Evolutionary conservation across 208 protist genomes (phyloP).

Genomic region (Phytomonas serpens): DNA sequence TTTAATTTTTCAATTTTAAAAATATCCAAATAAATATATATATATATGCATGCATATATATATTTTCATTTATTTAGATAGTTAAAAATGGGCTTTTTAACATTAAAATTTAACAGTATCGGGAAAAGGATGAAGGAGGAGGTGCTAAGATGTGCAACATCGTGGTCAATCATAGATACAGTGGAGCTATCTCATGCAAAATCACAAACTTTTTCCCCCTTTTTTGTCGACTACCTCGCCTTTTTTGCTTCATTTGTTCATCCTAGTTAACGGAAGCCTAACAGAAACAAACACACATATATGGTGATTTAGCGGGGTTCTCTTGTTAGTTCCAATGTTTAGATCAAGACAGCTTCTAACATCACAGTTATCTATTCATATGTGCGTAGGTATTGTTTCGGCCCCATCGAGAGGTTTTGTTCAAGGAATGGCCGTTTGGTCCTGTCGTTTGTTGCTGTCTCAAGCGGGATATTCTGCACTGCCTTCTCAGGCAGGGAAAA

Average conservation of each 20-base stretch:
- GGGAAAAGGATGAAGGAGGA: not conserved
- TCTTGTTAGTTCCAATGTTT: not conserved
- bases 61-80: not conserved
- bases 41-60: not conserved
- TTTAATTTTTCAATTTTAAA: not conserved
- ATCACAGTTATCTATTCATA: conserved; percentile 37
- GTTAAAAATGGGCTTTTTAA: not conserved
- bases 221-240: not conserved
- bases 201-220: not conserved
- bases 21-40: conserved; percentile 7
- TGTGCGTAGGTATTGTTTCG: conserved; percentile 71
- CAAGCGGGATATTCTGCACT: conserved; percentile 43
- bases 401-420: conserved; percentile 47
- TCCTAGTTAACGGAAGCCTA: not conserved
- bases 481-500: conserved; percentile 15
- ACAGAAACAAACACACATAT: not conserved
- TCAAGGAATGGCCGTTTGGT: conserved; percentile 63
- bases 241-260: conserved; percentile 3
- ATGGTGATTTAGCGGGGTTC: not conserved
- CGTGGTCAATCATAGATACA: not conserved
- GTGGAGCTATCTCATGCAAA: not conserved
- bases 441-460: conserved; percentile 62
- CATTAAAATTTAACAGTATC: not conserved
- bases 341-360: conserved; percentile 1
- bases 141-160: not conserved